Evolutionary conservation across 352 stramenopile genomes (phyloP), one percentile per base, ranked within the genome.

Genomic region (Globisporangium okanoganense): DNA sequence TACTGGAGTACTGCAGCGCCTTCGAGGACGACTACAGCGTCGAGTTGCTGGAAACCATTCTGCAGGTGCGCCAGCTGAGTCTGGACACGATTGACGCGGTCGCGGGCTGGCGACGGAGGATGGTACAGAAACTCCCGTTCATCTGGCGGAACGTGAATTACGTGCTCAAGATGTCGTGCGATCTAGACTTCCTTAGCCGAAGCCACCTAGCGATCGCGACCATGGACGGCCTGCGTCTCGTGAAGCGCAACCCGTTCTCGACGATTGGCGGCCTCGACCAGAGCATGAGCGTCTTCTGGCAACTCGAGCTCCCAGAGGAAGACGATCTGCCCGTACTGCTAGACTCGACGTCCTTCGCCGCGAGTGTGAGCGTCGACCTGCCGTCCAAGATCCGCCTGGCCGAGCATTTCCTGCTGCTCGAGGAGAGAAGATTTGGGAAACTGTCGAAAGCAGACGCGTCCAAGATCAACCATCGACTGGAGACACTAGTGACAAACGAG

Each of bases 171-270:
- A 88, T 93, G 78, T 69, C 69, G 7, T 74, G 70, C 45, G 84
- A 93, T 49, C 35, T 85, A 1, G 84, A 93, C 44, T 92, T 93
- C 44, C 58, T 92, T n/a, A 86, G 70, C 57, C 84, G 86, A 54
- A 92, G 81, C 48, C 77, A 82, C 22, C 43, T 83, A 1, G 72
- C 73, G 16, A 76, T 70, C 4, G 60, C 61, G 1, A 78, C 81
- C 24, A 76, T 93, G 69, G 81, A 84, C 52, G 81, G 79, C 5
- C 53, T 85, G 14, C 75, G 79, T 2, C 48, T 93, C 4, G 35
- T 55, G 58, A 75, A 80, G 44, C 76, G 79, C 14, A 91, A 93
- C 41, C 83, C 83, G 16, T 89, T 93, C 47, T 82, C 71, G 31
- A 93, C 81, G 2, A 76, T 89, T 40, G 81, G 81, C 27, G 83